Conservation (phyloP, 2,329 filamentous ascomycete species). For the Microsporum ferrugineum region DNA sequence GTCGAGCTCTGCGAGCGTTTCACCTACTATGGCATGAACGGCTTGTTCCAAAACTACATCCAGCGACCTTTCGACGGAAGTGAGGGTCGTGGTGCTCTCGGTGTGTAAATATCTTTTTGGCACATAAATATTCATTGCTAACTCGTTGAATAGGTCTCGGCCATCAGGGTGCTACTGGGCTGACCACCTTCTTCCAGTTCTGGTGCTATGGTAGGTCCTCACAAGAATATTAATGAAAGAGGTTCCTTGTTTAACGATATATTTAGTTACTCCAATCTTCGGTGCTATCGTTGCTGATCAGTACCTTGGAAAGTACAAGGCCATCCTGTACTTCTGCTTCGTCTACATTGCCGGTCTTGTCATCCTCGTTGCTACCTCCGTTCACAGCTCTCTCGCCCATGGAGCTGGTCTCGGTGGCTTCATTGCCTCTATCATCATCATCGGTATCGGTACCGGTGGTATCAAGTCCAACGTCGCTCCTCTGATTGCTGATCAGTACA, state of each 20-base stretch:
- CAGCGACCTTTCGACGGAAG: constrained; percentile 31
- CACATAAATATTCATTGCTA: not conserved
- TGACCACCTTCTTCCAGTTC: constrained; percentile 45
- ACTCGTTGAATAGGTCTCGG: constrained; percentile 19
- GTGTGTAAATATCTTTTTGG: constrained; percentile 17
- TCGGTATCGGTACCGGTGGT: constrained; percentile 54
- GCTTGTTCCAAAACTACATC: constrained; percentile 48
- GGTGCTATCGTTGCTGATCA: constrained; percentile 50
- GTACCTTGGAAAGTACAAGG: constrained; percentile 51
- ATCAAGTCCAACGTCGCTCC: constrained; percentile 57
- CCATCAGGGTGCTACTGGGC: constrained; percentile 37
- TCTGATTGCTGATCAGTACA: constrained; percentile 56
- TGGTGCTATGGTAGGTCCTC: constrained; percentile 39
- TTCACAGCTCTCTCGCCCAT: constrained; percentile 40
- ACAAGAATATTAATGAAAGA: not conserved
- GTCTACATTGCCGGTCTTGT: constrained; percentile 49
- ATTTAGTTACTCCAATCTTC: constrained; percentile 43
- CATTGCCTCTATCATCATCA: constrained; percentile 47
- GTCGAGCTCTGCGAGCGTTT: constrained; percentile 50
- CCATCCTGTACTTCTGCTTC: constrained; percentile 45
- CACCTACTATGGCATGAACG: constrained; percentile 46
- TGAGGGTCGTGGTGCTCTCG: constrained; percentile 31
- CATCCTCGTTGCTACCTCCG: constrained; percentile 45
- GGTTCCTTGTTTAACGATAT: not conserved
- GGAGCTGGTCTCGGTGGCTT: constrained; percentile 46